These are phyloP conservation scores for Corniculantispora saksenae DNA, from an alignment of 2,329 filamentous ascomycete genomes.

Conservation along the genomic window DNA sequence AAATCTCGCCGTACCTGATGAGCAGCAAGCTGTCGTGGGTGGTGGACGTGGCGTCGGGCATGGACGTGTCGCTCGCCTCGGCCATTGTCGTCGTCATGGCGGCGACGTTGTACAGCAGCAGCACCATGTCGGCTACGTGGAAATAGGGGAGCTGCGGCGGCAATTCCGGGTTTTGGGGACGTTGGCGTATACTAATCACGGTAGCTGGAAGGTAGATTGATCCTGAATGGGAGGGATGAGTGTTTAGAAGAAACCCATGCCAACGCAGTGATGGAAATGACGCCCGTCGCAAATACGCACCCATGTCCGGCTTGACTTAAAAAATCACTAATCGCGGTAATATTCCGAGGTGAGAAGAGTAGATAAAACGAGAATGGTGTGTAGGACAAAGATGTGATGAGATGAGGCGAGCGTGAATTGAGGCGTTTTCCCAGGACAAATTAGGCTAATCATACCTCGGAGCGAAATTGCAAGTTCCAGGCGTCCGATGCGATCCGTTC, in stretches of 20 bases:
- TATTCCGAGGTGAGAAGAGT: not conserved
- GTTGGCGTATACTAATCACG: not conserved
- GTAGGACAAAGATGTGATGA: not conserved
- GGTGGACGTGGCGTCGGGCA: not conserved
- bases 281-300: too few species aligned
- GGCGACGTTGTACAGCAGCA: not conserved
- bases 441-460: not conserved
- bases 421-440: not conserved
- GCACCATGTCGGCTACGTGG: not conserved
- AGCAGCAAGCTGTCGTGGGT: not conserved
- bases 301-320: not conserved
- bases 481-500: not conserved
- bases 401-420: not conserved
- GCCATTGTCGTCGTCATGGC: conserved; percentile 9
- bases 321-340: not conserved
- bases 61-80: conserved; percentile 3
- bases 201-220: not conserved
- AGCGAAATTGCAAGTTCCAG: not conserved
- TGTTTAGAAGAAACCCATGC: too few species aligned
- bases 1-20: not conserved
- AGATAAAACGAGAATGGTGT: not conserved
- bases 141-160: not conserved
- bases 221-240: too few species aligned
- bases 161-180: not conserved
- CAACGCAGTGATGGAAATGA: too few species aligned